Percentiles rank a stretch among this genome's conserved stretches.
phyloP scores from a whole-genome alignment of 208 protist species.

The Leishmania turanica region DNA sequence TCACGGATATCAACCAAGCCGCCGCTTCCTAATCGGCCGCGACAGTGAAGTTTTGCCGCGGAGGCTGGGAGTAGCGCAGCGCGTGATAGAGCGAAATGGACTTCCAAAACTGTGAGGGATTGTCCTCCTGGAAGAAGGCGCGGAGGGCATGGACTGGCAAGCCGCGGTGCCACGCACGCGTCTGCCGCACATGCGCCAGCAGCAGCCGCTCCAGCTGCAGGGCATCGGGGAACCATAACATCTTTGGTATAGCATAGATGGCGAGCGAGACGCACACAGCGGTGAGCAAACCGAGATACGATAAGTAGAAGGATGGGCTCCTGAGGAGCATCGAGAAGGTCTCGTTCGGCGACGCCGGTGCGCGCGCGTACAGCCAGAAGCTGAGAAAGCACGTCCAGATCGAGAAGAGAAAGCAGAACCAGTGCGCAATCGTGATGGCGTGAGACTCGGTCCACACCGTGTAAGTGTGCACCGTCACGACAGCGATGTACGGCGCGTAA shows the following conservation, averaged over 20 bases:
- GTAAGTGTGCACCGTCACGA: conserved; percentile 83
- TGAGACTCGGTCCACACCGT: conserved; percentile 88
- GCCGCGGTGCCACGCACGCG: conserved; percentile 12
- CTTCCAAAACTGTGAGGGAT: conserved; percentile 55
- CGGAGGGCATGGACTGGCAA: conserved; percentile 25
- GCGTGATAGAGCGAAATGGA: conserved; percentile 48
- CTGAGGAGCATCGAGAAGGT: conserved; percentile 57
- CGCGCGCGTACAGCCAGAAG: conserved; percentile 42
- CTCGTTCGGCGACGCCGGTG: conserved; percentile 34
- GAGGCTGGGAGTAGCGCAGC: conserved; percentile 26
- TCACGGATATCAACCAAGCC: background rate
- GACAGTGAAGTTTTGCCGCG: conserved; percentile 19
- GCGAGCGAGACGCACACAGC: conserved; percentile 47
- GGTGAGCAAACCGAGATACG: conserved; percentile 44
- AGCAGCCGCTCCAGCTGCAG: conserved; percentile 61
- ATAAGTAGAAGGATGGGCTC: conserved; percentile 63
- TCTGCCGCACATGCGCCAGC: conserved; percentile 26
- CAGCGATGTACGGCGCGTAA: conserved; percentile 74
- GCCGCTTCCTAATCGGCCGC: conserved; percentile 16
- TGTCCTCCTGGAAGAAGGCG: conserved; percentile 50
- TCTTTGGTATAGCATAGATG: conserved; percentile 56
- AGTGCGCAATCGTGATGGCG: conserved; percentile 72
- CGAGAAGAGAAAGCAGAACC: conserved; percentile 62
- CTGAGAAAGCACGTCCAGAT: conserved; percentile 65
- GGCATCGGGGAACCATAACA: conserved; percentile 66